These are phyloP conservation scores for Phytopythium litorale DNA, from an alignment of 352 stramenopile species.

Conservation along the genomic window DNA sequence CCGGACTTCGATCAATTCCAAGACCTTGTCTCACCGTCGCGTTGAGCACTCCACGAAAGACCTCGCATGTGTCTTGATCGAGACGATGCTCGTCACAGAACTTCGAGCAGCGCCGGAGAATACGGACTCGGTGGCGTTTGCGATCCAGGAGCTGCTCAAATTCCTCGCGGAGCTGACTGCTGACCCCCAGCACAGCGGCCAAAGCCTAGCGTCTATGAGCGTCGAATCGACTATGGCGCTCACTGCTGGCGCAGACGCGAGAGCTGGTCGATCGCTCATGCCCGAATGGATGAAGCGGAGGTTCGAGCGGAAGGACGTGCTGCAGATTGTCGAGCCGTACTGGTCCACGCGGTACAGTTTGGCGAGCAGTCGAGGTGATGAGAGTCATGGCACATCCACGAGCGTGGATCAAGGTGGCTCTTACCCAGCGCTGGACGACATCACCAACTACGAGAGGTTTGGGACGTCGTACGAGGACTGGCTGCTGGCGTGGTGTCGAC, in stretches of 20 bases:
- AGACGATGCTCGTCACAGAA: constrained; percentile 80
- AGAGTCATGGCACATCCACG: not conserved
- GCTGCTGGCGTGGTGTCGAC: constrained; percentile 73
- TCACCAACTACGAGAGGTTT: constrained; percentile 76
- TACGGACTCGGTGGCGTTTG: constrained; percentile 74
- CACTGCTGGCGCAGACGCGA: not conserved
- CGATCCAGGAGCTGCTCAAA: constrained; percentile 84
- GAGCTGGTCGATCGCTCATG: constrained; percentile 26
- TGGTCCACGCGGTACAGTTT: constrained; percentile 86
- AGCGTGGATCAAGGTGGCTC: constrained; percentile 15
- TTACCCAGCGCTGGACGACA: constrained; percentile 27
- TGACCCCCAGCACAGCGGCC: constrained; percentile 69
- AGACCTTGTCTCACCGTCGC: constrained; percentile 20
- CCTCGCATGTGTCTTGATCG: constrained; percentile 77
- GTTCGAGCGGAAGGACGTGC: constrained; percentile 80
- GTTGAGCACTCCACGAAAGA: constrained; percentile 76
- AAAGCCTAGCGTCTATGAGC: constrained; percentile 27
- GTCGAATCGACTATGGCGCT: not conserved
- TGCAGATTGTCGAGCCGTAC: constrained; percentile 88
- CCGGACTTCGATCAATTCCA: constrained; percentile 5
- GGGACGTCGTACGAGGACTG: constrained; percentile 76
- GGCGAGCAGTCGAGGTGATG: constrained; percentile 12
- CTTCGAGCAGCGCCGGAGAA: constrained; percentile 80
- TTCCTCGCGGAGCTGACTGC: constrained; percentile 73
- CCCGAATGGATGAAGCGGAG: constrained; percentile 82